A percentile compares a stretch with the other conserved stretches of the same genome.
These are phyloP conservation scores for Inonotus obliquus DNA, from an alignment of 1,284 basidiomycete species.

Conservation along the genomic window DNA sequence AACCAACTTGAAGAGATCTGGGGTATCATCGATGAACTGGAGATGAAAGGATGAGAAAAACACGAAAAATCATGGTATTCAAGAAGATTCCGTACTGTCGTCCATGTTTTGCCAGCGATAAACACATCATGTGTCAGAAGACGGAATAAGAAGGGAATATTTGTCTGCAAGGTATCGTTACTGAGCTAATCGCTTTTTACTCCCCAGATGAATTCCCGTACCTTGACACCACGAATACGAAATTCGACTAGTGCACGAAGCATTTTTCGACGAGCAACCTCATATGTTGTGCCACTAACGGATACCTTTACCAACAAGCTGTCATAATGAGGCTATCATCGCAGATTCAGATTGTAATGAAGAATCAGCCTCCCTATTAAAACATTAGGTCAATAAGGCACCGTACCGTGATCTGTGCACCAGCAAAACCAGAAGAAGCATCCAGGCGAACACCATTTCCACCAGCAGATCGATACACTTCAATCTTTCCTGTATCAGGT, in stretches of 20 bases:
- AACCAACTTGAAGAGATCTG: slow-evolving; percentile 97
- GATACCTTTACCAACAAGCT: slow-evolving; percentile 96
- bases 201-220: slow-evolving; percentile 24
- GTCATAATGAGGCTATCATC: slow-evolving; percentile 87
- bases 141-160: slow-evolving; percentile 99
- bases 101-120: slow-evolving; percentile 97
- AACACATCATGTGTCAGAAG: slow-evolving; percentile 98
- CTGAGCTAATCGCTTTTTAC: not conserved
- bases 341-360: not conserved
- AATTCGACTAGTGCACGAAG: slow-evolving; percentile 98
- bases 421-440: slow-evolving; percentile 96
- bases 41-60: slow-evolving; percentile 16
- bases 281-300: slow-evolving; percentile 96
- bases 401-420: slow-evolving; percentile 93
- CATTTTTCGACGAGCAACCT: slow-evolving; percentile 98
- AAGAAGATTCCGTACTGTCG: slow-evolving; percentile 58
- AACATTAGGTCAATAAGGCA: slow-evolving; percentile 4
- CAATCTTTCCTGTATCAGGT: slow-evolving; percentile 98
- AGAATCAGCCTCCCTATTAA: not conserved
- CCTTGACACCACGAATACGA: slow-evolving; percentile 98
- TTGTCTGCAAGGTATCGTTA: slow-evolving; percentile 56
- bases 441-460: slow-evolving; percentile 98
- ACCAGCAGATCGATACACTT: slow-evolving; percentile 97
- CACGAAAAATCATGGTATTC: not conserved
- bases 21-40: slow-evolving; percentile 98